phyloP scores from a whole-genome alignment of 1,139 yeast genomes.

The Candida frijolesensis region DNA sequence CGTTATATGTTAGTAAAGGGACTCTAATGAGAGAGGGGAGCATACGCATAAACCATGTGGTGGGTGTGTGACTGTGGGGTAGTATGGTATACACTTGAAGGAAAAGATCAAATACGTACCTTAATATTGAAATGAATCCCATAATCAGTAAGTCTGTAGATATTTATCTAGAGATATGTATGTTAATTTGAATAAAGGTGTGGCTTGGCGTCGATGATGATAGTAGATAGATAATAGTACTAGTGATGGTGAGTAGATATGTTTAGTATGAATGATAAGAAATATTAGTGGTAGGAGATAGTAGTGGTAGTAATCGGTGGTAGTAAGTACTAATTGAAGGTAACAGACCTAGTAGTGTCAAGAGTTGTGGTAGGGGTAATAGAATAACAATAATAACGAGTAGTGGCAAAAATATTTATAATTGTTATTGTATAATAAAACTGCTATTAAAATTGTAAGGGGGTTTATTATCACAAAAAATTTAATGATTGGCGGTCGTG shows the following conservation, averaged over 20 bases:
- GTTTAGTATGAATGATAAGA: too few relatives aligned
- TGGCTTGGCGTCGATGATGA: background rate
- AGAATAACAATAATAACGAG: background rate
- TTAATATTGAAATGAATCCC: conserved; percentile 20
- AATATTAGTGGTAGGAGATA: too few relatives aligned
- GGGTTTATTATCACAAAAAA: background rate
- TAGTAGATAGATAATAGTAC: background rate
- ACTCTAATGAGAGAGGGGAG: background rate
- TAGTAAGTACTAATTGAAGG: too few relatives aligned
- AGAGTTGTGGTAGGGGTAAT: background rate
- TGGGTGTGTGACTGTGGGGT: background rate
- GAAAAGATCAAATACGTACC: conserved; percentile 17
- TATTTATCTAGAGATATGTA: background rate
- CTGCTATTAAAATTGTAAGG: background rate
- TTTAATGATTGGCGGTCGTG: background rate
- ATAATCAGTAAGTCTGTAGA: conserved; percentile 8
- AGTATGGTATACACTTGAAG: background rate
- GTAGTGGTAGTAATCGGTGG: too few relatives aligned
- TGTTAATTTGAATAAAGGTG: background rate
- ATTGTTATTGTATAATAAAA: too few relatives aligned
- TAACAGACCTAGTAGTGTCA: too few relatives aligned
- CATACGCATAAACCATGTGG: background rate
- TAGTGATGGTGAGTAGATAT: too few relatives aligned
- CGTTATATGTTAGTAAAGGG: background rate
- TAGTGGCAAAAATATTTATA: background rate